Percentiles rank a stretch among this genome's conserved stretches.
These are phyloP conservation scores for Phytophthora sansomeana DNA, from an alignment of 352 stramenopile species.

Conservation along the genomic window DNA sequence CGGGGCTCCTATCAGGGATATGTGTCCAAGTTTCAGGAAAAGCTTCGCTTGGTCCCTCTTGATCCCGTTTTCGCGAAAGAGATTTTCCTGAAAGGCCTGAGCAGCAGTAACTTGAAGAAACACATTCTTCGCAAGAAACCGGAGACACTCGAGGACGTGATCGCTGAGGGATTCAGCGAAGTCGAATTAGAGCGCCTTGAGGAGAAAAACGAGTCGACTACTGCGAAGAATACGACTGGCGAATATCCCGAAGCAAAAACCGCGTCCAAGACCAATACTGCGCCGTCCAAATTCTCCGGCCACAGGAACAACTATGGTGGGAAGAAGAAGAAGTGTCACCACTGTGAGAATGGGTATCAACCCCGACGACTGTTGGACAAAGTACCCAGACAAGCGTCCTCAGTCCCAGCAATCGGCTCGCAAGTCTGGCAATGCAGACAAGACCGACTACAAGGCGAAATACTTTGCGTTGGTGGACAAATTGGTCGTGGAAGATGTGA, in stretches of 20 bases:
- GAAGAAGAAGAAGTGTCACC: constrained; percentile 1
- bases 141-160: constrained; percentile 7
- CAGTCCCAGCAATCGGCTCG: background rate
- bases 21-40: constrained; percentile 16
- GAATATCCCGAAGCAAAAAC: background rate
- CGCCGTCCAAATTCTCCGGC: too few relatives aligned
- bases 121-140: constrained; percentile 18
- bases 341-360: background rate
- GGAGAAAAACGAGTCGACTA: background rate
- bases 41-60: constrained; percentile 6
- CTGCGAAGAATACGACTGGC: background rate
- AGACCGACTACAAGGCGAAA: constrained; percentile 7
- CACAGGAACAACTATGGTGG: background rate
- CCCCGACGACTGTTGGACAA: constrained; percentile 1
- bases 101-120: constrained; percentile 9
- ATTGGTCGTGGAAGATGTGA: background rate
- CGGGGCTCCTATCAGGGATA: constrained; percentile 11
- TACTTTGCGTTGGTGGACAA: constrained; percentile 14
- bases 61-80: constrained; percentile 17
- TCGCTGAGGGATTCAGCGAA: constrained; percentile 17
- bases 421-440: background rate
- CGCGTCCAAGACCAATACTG: too few relatives aligned
- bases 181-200: constrained; percentile 10
- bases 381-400: constrained; percentile 8
- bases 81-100: constrained; percentile 8